phyloP scores from a whole-genome alignment of 2,329 filamentous ascomycete species.

The Colletotrichum sidae region DNA sequence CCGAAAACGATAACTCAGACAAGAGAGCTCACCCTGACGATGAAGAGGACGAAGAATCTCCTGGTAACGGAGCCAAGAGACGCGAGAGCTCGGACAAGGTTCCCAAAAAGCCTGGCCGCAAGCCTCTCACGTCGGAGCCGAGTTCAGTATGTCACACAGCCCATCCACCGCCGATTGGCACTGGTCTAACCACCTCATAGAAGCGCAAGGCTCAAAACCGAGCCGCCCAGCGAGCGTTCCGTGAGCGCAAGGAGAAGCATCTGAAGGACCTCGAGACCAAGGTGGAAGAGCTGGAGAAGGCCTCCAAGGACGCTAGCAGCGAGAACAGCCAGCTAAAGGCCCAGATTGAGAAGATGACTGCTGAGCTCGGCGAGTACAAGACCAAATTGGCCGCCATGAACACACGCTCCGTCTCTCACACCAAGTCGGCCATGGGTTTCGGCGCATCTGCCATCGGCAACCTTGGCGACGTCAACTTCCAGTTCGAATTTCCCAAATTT shows the following conservation, averaged over 20 bases:
- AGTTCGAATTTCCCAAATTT: slow-evolving; percentile 97
- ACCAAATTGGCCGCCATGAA: slow-evolving; percentile 78
- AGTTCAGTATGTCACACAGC: slow-evolving; percentile 78
- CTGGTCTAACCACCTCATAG: slow-evolving; percentile 55
- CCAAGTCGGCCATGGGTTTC: slow-evolving; percentile 57
- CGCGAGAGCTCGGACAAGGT: slow-evolving; percentile 86
- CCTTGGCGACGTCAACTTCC: slow-evolving; percentile 82
- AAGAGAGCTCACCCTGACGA: slow-evolving; percentile 81
- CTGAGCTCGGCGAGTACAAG: slow-evolving; percentile 89
- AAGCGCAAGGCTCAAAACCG: slow-evolving; percentile 97
- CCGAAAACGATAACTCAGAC: slow-evolving; percentile 70
- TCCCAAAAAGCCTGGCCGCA: slow-evolving; percentile 95
- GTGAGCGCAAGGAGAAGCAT: slow-evolving; percentile 94
- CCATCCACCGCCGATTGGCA: neutral
- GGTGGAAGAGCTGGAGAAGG: slow-evolving; percentile 82
- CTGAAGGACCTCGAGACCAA: slow-evolving; percentile 86
- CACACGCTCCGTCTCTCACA: slow-evolving; percentile 42
- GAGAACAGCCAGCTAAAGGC: slow-evolving; percentile 87
- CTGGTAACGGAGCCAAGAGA: slow-evolving; percentile 70
- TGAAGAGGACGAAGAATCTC: slow-evolving; percentile 70
- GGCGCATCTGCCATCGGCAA: slow-evolving; percentile 65
- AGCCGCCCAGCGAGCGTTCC: slow-evolving; percentile 91
- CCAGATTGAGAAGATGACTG: slow-evolving; percentile 89
- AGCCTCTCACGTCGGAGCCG: slow-evolving; percentile 94
- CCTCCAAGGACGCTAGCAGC: slow-evolving; percentile 82